A percentile compares a stretch with the other conserved stretches of the same genome.
phyloP scores from a whole-genome alignment of 2,329 filamentous ascomycete species.

The Cladosporium sp. region DNA sequence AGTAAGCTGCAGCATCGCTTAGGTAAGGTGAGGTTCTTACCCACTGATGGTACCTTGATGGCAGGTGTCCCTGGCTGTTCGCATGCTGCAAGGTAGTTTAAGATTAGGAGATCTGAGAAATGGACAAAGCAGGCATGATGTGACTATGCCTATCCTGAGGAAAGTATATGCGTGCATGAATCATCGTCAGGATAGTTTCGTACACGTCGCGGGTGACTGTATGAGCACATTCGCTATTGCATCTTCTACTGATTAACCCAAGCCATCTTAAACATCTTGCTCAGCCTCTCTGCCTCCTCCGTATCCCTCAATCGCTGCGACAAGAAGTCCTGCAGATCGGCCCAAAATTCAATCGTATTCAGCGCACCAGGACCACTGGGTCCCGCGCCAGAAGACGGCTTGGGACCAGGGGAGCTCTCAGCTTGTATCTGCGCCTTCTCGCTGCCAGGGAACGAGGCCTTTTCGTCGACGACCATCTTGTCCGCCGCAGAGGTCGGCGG shows the following conservation, averaged over 20 bases:
- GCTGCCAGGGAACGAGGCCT: constrained; percentile 23
- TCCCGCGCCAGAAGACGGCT: constrained; percentile 33
- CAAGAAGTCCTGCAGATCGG: constrained; percentile 74
- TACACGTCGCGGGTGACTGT: too few relatives aligned
- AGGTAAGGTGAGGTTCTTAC: too few relatives aligned
- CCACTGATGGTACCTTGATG: too few relatives aligned
- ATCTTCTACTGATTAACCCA: constrained; percentile 49
- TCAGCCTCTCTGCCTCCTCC: constrained; percentile 57
- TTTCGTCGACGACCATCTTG: constrained; percentile 29
- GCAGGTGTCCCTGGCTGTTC: too few relatives aligned
- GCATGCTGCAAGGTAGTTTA: too few relatives aligned
- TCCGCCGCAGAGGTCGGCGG: constrained; percentile 18
- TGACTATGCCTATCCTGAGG: too few relatives aligned
- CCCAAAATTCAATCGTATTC: constrained; percentile 73
- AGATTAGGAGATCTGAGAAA: too few relatives aligned
- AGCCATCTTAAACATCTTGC: constrained; percentile 61
- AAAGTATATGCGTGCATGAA: too few relatives aligned
- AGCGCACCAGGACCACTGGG: constrained; percentile 46
- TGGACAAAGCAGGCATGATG: too few relatives aligned
- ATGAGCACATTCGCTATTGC: neutral
- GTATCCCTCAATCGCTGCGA: constrained; percentile 70
- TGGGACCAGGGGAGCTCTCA: constrained; percentile 47
- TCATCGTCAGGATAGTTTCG: too few relatives aligned
- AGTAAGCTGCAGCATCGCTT: too few relatives aligned
- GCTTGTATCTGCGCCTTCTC: constrained; percentile 30